Evolutionary conservation across 768 basidiomycete genomes (phyloP).

Genomic region (Leccinum longicurvipes): DNA sequence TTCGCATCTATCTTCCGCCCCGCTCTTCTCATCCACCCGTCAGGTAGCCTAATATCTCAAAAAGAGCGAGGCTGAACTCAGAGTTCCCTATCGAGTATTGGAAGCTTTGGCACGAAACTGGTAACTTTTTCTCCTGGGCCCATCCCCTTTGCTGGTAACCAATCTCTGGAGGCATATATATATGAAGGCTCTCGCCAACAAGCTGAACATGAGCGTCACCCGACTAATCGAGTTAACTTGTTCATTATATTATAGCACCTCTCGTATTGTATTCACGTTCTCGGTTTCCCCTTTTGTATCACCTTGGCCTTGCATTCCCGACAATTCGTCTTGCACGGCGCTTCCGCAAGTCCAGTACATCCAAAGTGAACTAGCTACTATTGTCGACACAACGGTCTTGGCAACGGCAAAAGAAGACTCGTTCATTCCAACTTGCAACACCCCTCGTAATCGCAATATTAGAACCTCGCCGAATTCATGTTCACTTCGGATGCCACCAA

Average conservation of each 20-base stretch:
- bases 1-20: neutral
- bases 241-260: conserved; percentile 15
- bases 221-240: conserved; percentile 20
- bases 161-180: conserved; percentile 67
- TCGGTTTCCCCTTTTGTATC: conserved; percentile 35
- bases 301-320: conserved; percentile 50
- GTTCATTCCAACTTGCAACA: conserved; percentile 83
- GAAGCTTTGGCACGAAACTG: conserved; percentile 72
- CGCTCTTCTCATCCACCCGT: neutral
- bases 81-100: conserved; percentile 82
- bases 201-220: conserved; percentile 59
- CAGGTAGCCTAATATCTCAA: conserved; percentile 78
- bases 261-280: conserved; percentile 2
- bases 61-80: conserved; percentile 73
- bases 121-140: conserved; percentile 33
- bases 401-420: conserved; percentile 28
- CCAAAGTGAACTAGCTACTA: conserved; percentile 62
- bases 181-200: conserved; percentile 83
- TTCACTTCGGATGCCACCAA: neutral
- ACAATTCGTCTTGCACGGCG: conserved; percentile 62
- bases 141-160: neutral
- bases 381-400: neutral
- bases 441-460: conserved; percentile 70
- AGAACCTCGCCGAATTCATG: neutral
- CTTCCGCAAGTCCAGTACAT: conserved; percentile 69